These are phyloP conservation scores for Vigna reflexopilosa DNA, from an alignment of 306 rosid genomes.

Conservation along the genomic window DNA sequence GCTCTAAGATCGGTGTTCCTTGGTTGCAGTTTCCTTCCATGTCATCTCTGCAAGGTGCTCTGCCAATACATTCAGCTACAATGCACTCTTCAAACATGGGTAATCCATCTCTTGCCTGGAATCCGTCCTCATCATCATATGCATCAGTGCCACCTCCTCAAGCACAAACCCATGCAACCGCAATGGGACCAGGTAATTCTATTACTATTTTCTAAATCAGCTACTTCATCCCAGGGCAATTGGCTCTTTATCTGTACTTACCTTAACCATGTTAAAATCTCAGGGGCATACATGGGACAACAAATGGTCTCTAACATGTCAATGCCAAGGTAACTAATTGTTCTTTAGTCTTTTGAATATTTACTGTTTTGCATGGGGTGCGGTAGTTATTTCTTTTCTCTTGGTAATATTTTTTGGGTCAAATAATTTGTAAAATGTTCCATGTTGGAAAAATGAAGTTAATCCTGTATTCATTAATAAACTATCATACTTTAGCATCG, in stretches of 20 bases:
- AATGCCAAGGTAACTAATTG: conserved; percentile 64
- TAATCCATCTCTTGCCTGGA: conserved; percentile 69
- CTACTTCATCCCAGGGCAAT: conserved; percentile 25
- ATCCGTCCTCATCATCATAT: conserved; percentile 58
- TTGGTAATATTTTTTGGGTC: conserved; percentile 22
- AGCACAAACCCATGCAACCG: conserved; percentile 56
- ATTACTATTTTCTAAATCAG: conserved; percentile 20
- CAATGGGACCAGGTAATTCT: conserved; percentile 50
- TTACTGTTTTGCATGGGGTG: conserved; percentile 6
- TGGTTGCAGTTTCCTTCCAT: conserved; percentile 80
- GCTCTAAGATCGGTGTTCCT: conserved; percentile 41
- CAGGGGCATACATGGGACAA: conserved; percentile 74
- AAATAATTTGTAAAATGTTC: background rate
- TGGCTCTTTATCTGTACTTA: conserved; percentile 1
- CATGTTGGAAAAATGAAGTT: background rate
- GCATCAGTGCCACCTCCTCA: conserved; percentile 56
- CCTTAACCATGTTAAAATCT: conserved; percentile 52
- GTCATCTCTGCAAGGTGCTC: conserved; percentile 71
- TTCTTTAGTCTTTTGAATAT: conserved; percentile 10
- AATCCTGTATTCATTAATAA: conserved; percentile 8
- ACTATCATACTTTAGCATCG: background rate
- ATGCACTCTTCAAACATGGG: conserved; percentile 63
- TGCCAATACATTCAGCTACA: conserved; percentile 65
- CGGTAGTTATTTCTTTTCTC: conserved; percentile 4
- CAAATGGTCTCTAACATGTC: conserved; percentile 62